These are phyloP conservation scores for Fistulifera pelliculosa DNA, from an alignment of 108 stramenopile genomes.

Conservation along the genomic window DNA sequence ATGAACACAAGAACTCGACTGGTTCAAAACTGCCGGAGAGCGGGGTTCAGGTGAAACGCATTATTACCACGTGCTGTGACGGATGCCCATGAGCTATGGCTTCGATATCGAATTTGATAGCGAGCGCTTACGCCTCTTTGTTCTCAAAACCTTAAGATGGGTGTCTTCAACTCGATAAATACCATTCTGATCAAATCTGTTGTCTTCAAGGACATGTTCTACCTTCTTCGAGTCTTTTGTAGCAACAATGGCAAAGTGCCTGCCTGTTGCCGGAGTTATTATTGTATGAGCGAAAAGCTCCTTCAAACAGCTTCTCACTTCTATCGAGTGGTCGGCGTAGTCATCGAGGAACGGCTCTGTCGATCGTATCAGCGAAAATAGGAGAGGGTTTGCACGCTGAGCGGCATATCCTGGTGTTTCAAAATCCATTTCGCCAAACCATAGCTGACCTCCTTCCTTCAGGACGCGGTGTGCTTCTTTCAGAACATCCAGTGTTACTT, in stretches of 20 bases:
- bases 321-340: conserved; percentile 44
- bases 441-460: conserved; percentile 57
- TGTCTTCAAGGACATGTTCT: conserved; percentile 30
- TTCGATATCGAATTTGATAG: too few relatives aligned
- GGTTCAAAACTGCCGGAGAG: conserved; percentile 1
- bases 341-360: conserved; percentile 80
- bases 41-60: too few relatives aligned
- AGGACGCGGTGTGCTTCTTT: conserved; percentile 53
- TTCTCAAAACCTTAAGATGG: conserved; percentile 65
- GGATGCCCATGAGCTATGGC: too few relatives aligned
- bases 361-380: conserved; percentile 61
- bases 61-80: too few relatives aligned
- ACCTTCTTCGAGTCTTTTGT: conserved; percentile 22
- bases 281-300: conserved; percentile 23
- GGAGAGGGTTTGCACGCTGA: conserved; percentile 59
- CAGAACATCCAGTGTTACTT: conserved; percentile 34
- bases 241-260: conserved; percentile 79
- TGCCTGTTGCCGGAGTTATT: conserved; percentile 59
- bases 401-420: conserved; percentile 68
- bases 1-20: too few relatives aligned
- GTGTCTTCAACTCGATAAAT: conserved; percentile 65
- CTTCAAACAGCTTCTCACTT: conserved; percentile 31
- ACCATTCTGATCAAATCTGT: conserved; percentile 50
- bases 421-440: conserved; percentile 83
- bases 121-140: conserved; percentile 24